Conservation (phyloP, 331 rosid genomes). For the Telfairia occidentalis region DNA sequence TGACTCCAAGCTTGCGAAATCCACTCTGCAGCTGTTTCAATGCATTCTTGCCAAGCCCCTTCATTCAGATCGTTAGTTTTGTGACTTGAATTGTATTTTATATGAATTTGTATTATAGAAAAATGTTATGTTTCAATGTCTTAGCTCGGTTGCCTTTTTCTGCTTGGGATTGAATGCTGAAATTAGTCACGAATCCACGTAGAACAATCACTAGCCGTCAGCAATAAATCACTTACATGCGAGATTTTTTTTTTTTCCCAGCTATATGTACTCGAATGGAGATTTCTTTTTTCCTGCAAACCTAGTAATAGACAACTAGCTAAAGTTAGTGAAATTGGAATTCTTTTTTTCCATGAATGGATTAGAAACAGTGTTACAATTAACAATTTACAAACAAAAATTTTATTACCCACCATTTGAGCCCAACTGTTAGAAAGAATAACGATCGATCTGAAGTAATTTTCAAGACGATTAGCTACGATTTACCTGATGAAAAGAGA, state of each 20-base stretch:
- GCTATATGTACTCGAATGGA: neutral
- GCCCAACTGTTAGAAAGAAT: no score
- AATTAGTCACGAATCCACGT: neutral
- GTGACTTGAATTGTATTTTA: constrained; percentile 4
- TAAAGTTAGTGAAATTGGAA: neutral
- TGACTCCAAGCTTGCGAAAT: neutral
- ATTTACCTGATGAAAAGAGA: neutral
- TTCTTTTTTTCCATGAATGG: neutral
- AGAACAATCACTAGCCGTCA: neutral
- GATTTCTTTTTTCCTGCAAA: neutral
- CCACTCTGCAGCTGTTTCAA: neutral
- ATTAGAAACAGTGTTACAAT: no score
- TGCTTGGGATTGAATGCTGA: neutral
- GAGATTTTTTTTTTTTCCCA: neutral
- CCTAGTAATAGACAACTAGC: neutral
- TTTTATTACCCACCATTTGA: no score
- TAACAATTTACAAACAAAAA: no score
- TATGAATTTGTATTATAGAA: constrained; percentile 8
- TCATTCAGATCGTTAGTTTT: neutral
- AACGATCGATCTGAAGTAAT: no score
- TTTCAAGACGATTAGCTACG: neutral
- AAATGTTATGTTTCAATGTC: neutral
- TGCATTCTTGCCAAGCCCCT: neutral
- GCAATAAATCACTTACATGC: neutral
- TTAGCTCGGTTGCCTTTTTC: neutral